Conservation (phyloP, 225 moss, liverwort and hornwort genomes). For the Lunularia cruciata region DNA sequence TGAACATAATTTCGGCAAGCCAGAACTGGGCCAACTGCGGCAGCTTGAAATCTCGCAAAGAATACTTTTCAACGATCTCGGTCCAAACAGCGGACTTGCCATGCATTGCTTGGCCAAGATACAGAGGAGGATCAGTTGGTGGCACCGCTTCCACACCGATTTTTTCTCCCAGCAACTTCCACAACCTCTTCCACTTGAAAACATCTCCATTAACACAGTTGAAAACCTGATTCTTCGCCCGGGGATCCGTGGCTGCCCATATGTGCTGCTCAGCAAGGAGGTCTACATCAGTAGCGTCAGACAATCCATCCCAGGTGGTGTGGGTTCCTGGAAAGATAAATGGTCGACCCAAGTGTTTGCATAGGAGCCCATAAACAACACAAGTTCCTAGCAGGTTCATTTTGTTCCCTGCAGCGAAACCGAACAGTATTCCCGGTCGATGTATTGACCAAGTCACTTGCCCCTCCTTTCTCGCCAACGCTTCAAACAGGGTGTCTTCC, state of each 20-base stretch:
- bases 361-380: slow-evolving; percentile 40
- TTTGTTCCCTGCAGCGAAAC: slow-evolving; percentile 29
- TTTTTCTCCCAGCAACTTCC: slow-evolving; percentile 35
- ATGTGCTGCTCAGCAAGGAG: slow-evolving; percentile 53
- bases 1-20: slow-evolving; percentile 39
- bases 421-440: slow-evolving; percentile 45
- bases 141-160: slow-evolving; percentile 37
- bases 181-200: slow-evolving; percentile 47
- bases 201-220: slow-evolving; percentile 40
- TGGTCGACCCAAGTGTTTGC: slow-evolving; percentile 36
- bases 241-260: slow-evolving; percentile 42
- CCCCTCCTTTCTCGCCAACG: slow-evolving; percentile 6
- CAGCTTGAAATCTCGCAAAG: slow-evolving; percentile 28
- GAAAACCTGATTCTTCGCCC: slow-evolving; percentile 39
- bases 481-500: slow-evolving; percentile 39
- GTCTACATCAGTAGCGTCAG: slow-evolving; percentile 43
- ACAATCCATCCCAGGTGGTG: slow-evolving; percentile 28
- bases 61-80: slow-evolving; percentile 34
- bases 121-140: slow-evolving; percentile 7
- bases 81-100: slow-evolving; percentile 33
- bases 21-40: slow-evolving; percentile 48
- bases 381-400: slow-evolving; percentile 42
- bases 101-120: slow-evolving; percentile 32
- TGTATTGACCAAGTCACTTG: slow-evolving; percentile 46
- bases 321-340: slow-evolving; percentile 37